Evolutionary conservation across 2,329 filamentous ascomycete genomes (phyloP).

Genomic region (Mollisia scopiformis): DNA sequence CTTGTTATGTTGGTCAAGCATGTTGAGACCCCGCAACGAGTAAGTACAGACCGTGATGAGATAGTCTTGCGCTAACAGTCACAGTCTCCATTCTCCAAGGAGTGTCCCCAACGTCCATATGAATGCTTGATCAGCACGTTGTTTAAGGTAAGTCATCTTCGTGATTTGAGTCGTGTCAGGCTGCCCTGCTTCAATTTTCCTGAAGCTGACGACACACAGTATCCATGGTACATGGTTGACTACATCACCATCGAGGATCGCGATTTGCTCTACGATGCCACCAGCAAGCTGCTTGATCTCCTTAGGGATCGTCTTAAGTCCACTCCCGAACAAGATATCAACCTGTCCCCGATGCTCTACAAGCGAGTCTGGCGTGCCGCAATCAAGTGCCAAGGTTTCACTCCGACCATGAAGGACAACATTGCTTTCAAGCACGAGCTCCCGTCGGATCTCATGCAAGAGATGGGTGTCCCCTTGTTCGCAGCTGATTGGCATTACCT

Average conservation of each 20-base stretch:
- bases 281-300: conserved; percentile 50
- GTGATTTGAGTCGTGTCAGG: neutral
- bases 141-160: conserved; percentile 32
- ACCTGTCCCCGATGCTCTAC: conserved; percentile 56
- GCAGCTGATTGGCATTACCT: conserved; percentile 54
- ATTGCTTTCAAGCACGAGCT: conserved; percentile 50
- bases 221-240: conserved; percentile 63
- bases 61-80: conserved; percentile 10
- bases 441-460: conserved; percentile 35
- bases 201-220: conserved; percentile 40
- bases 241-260: conserved; percentile 62
- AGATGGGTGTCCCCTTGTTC: conserved; percentile 51
- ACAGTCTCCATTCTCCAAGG: conserved; percentile 61
- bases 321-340: conserved; percentile 40
- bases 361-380: conserved; percentile 55
- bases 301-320: conserved; percentile 45
- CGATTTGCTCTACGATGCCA: conserved; percentile 53
- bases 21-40: conserved; percentile 62
- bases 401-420: conserved; percentile 62
- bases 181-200: conserved; percentile 32
- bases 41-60: conserved; percentile 43
- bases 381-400: conserved; percentile 63
- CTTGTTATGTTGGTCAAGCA: conserved; percentile 66
- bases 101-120: conserved; percentile 66
- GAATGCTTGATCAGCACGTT: conserved; percentile 66